Conservation (phyloP, 768 basidiomycete species). For the Kwoniella europaea region DNA sequence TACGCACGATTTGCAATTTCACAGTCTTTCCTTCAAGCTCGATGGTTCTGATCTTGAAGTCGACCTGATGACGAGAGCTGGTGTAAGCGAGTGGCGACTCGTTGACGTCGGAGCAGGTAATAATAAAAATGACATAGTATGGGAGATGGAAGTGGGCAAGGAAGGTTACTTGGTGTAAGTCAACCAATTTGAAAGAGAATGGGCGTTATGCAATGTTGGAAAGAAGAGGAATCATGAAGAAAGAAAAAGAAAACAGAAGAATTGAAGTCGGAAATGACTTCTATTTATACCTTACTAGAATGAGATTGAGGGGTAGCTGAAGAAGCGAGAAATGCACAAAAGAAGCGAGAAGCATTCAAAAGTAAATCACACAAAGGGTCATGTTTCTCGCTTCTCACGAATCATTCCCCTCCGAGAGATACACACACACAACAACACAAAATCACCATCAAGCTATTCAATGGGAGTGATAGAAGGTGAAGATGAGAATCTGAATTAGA, state of each 20-base stretch:
- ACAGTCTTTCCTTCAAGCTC: conserved; percentile 97
- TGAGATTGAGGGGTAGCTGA: neutral
- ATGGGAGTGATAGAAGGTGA: neutral
- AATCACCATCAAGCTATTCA: neutral
- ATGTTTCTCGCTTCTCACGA: neutral
- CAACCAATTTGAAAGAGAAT: neutral
- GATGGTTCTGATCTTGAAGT: conserved; percentile 83
- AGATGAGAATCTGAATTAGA: neutral
- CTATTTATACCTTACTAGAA: neutral
- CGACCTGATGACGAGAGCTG: conserved; percentile 21
- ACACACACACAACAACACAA: neutral
- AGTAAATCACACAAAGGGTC: neutral
- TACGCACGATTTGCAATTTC: conserved; percentile 93
- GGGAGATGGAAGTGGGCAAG: neutral
- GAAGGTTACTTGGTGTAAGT: neutral
- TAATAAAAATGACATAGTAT: no score
- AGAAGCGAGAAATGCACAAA: neutral
- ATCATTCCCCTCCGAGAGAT: neutral
- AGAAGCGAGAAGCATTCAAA: neutral
- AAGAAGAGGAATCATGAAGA: neutral
- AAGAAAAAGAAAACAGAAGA: conserved; percentile 2
- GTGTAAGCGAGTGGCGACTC: conserved; percentile 8
- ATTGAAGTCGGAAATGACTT: neutral
- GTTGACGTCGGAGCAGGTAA: no score
- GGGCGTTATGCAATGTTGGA: neutral